Evolutionary conservation across 1,284 basidiomycete species (phyloP), one percentile per base, ranked within the genome.

Genomic region (Crepidotus sp.): DNA sequence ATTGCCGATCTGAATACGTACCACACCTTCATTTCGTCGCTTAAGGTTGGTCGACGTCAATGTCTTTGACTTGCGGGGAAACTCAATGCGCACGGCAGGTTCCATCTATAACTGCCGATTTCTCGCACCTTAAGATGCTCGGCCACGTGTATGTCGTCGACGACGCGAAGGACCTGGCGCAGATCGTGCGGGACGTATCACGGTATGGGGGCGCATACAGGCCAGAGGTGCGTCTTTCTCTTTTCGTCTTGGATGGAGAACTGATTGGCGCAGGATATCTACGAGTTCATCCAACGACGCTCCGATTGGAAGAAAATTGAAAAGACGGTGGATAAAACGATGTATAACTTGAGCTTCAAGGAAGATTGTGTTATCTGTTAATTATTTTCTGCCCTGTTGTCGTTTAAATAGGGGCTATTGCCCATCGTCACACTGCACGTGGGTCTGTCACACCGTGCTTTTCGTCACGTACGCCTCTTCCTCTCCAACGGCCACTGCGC

Each of bases 231-330:
- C 54, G 72, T 6, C 0, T 24, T 2, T n/a, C 15, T 18, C 9
- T 40, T 24, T 9, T 4, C 29, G 36, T 14, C 7, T 25, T 6
- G 32, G 24, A 25, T 34, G 13, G 30, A 26, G 22, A 9, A 26
- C 14, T 29, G 35, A 32, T 36, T 42, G 8, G 4, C n/a, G 2
- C 51, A 94, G 89, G 85, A 88, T 58, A 76, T 95, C 31, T 94
- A 95, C 61, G 91, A 95, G 62, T 94, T 94, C 57, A 88, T 94
- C 54, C 91, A 94, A 62, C 70, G 92, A 11, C 73, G 93, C 30
- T 85, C 87, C 4, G 93, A 97, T 62, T 96, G 93, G 93, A 94
- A 95, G 67, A 91, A 87, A 67, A 96, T 96, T 52, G 91, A 96
- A 61, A 93, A 90, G 62, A 83, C 78, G 13, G 93, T 96, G 33